Percentiles rank a stretch among this genome's conserved stretches.
Evolutionary conservation across 2,329 filamentous ascomycete species (phyloP).

Genomic region (Fusarium clavum): DNA sequence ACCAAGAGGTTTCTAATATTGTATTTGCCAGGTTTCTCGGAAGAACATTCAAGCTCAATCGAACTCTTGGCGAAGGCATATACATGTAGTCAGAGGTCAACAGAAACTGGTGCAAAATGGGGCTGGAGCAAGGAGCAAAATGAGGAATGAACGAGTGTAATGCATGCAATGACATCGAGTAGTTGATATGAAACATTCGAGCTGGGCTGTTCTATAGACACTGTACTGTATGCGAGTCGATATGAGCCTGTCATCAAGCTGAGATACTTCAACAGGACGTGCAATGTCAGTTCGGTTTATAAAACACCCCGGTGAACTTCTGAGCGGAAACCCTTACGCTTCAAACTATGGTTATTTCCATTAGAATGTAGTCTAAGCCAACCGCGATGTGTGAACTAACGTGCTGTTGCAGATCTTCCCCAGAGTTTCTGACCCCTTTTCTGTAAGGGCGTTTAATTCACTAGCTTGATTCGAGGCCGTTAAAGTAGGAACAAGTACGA

Average conservation of each 20-base stretch:
- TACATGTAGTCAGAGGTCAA: not conserved
- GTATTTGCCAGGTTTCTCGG: not conserved
- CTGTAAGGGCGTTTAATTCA: slow-evolving; percentile 14
- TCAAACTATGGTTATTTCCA: not conserved
- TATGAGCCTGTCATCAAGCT: not conserved
- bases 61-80: not conserved
- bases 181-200: not conserved
- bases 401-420: slow-evolving; percentile 25
- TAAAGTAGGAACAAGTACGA: slow-evolving; percentile 8
- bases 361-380: not conserved
- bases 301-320: not conserved
- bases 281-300: not conserved
- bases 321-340: not conserved
- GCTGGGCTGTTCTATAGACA: not conserved
- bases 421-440: slow-evolving; percentile 15
- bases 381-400: not conserved
- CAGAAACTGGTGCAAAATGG: not conserved
- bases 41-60: not conserved
- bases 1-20: not conserved
- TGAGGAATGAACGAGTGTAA: not conserved
- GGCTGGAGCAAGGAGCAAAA: not conserved
- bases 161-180: not conserved
- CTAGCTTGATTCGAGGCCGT: slow-evolving; percentile 12
- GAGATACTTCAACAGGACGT: not conserved
- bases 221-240: not conserved